Evolutionary conservation across 225 moss, liverwort and hornwort genomes (phyloP).

Genomic region (Asterella californica): DNA sequence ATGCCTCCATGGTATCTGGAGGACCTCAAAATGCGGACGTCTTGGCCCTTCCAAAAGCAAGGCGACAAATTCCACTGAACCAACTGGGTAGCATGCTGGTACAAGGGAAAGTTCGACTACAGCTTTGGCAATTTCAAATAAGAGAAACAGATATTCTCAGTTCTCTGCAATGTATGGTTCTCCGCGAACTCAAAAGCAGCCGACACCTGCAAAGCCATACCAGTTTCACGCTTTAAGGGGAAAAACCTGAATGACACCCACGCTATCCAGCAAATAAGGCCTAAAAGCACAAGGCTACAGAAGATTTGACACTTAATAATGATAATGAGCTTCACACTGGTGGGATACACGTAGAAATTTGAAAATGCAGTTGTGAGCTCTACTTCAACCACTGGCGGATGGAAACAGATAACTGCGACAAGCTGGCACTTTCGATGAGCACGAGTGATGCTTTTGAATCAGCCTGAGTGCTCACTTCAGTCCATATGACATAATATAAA

Average conservation of each 20-base stretch:
- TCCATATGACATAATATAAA: too few species aligned
- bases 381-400: not conserved
- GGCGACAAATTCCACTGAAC: not conserved
- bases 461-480: not conserved
- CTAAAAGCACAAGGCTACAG: not conserved
- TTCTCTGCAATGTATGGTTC: not conserved
- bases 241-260: not conserved
- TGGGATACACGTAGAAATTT: not conserved
- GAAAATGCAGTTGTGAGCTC: not conserved
- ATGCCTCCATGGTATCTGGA: slow-evolving; percentile 6
- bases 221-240: not conserved
- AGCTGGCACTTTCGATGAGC: not conserved
- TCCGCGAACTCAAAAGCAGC: not conserved
- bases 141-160: not conserved
- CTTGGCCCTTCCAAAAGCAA: not conserved
- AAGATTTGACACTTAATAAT: not conserved
- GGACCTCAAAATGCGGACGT: slow-evolving; percentile 19
- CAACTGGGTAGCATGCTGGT: not conserved
- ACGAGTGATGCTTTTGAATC: not conserved
- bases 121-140: not conserved
- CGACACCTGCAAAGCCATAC: not conserved
- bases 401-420: not conserved
- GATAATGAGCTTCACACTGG: not conserved
- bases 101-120: not conserved
- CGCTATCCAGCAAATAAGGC: not conserved